Evolutionary conservation across 1,139 yeast genomes (phyloP).

Genomic region (Saccharomyces hybrid): DNA sequence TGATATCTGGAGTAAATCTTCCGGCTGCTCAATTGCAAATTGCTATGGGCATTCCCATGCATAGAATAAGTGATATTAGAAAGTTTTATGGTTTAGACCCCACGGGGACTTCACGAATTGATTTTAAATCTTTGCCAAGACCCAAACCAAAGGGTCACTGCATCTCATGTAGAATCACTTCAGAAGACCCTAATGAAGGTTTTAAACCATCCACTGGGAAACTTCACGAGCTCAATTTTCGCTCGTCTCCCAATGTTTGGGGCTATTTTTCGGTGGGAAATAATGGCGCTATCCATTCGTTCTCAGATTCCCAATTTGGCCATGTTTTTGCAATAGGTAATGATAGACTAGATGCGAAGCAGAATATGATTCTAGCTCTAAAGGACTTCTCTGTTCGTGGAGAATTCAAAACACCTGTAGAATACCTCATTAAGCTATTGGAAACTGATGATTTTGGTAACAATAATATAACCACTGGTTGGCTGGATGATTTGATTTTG

Average conservation of each 20-base stretch:
- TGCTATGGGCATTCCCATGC: constrained; percentile 98
- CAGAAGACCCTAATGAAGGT: constrained; percentile 98
- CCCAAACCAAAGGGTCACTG: constrained; percentile 97
- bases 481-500: constrained; percentile 93
- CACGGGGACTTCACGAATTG: constrained; percentile 59
- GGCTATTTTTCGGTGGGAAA: constrained; percentile 98
- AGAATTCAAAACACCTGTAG: constrained; percentile 96
- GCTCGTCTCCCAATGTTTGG: constrained; percentile 97
- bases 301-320: constrained; percentile 96
- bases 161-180: constrained; percentile 97
- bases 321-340: constrained; percentile 98
- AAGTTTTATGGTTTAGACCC: constrained; percentile 81
- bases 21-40: constrained; percentile 98
- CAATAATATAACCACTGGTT: constrained; percentile 94
- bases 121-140: constrained; percentile 84
- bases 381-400: constrained; percentile 95
- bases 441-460: constrained; percentile 96
- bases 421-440: constrained; percentile 83
- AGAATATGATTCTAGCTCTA: constrained; percentile 96
- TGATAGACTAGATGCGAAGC: constrained; percentile 93
- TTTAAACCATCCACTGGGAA: constrained; percentile 98
- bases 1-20: constrained; percentile 95
- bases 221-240: constrained; percentile 88
- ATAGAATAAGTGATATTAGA: constrained; percentile 87
- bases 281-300: constrained; percentile 94